Conservation (phyloP, 345 rosid species). For the Gossypium turneri region DNA sequence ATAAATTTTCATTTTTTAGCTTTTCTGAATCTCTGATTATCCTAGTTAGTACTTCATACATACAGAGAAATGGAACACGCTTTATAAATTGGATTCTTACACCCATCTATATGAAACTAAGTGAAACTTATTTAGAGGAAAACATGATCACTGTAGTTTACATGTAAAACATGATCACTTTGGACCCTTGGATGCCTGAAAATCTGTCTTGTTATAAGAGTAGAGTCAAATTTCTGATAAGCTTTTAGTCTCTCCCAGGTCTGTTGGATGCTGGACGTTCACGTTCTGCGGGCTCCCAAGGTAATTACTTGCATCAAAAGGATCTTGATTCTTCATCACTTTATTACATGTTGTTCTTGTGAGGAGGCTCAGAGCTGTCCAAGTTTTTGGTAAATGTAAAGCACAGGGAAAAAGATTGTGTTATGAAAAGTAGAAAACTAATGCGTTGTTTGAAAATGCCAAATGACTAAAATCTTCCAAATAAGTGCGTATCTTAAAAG, state of each 20-base stretch:
- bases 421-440: not conserved
- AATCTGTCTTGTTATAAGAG: not conserved
- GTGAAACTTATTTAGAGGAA: not conserved
- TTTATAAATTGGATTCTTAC: not conserved
- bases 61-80: not conserved
- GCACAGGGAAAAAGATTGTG: not conserved
- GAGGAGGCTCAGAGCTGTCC: not conserved
- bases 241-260: constrained; percentile 7
- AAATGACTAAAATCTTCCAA: not conserved
- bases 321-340: constrained; percentile 6
- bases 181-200: not conserved
- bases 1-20: not conserved
- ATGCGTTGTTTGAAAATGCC: not conserved
- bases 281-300: constrained; percentile 15
- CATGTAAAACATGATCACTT: too few species aligned
- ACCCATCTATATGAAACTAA: not conserved
- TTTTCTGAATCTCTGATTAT: not conserved
- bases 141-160: not conserved
- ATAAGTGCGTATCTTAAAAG: not conserved
- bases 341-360: constrained; percentile 3
- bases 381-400: not conserved
- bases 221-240: not conserved
- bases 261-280: not conserved
- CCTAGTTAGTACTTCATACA: not conserved
- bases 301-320: constrained; percentile 20